Base-by-base conservation (phyloP, 192 early-diverging fungal genomes). In the Linnemannia zychae region DNA sequence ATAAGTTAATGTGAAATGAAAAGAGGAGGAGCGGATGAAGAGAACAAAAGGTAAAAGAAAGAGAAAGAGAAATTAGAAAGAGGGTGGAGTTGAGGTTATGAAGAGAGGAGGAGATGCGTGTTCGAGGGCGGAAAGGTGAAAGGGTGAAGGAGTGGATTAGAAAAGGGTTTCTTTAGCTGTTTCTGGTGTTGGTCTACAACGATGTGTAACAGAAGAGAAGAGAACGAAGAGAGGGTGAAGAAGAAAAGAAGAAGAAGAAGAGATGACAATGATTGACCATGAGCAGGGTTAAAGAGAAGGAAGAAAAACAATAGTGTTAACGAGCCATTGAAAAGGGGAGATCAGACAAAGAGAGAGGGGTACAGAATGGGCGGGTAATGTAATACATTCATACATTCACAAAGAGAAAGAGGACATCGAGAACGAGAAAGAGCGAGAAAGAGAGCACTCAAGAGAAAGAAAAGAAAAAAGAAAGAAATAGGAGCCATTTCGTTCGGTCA, bases 1-100 rank as follows among this genome's bases (percentile, higher is more conserved):
- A 24, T 6, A 72, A 50, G 70, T 11, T 20, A 38, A 68, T 68
- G 12, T 68, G 67, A 68, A 40, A 68, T 68, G 67, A 38, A 40
- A 40, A 68, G 33, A 68, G 67, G 63, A 28, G 1, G 33, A 34
- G n/a, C 20, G 53, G 53, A 18, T 60, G n/a, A 13, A 36, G 66
- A 18, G 24, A 33, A 17, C 9, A 52, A 66, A 77, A 53, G 50
- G 46, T n/a, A 33, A 67, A 67, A 46, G 63, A 24, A 40, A 47
- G 37, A 66, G 46, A 40, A 57, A 36, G 28, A 17, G 40, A 20
- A 40, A 40, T 18, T 13, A 34, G 57, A 65, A 38, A 20, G 31
- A 24, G 44, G 52, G 7, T 57, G 52, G 7, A n/a, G n/a, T 57
- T 22, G 53, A n/a, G 24, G 24, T n/a, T 3, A 13, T 20, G 52